These are phyloP conservation scores for Simmondsia chinensis DNA, from an alignment of 148 eudicot genomes.

Conservation along the genomic window DNA sequence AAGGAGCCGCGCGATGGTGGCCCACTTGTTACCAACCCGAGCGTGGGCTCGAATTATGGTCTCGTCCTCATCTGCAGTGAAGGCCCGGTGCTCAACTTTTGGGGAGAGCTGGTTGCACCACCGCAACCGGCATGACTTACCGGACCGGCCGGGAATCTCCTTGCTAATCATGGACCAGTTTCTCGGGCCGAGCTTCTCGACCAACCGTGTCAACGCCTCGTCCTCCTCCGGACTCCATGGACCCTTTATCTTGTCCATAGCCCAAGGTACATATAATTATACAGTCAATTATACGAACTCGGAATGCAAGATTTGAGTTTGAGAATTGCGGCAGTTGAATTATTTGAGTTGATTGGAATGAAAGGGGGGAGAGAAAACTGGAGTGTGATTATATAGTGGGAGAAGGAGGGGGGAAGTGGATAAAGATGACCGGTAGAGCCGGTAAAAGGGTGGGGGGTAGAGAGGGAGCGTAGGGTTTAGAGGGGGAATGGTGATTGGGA, in stretches of 20 bases:
- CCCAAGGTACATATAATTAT: too few relatives aligned
- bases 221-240: slow-evolving; percentile 97
- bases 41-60: slow-evolving; percentile 77
- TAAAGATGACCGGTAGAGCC: slow-evolving; percentile 18
- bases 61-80: slow-evolving; percentile 65
- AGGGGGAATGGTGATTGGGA: slow-evolving; percentile 33
- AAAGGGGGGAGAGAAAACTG: neutral
- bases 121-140: slow-evolving; percentile 70
- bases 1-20: slow-evolving; percentile 65
- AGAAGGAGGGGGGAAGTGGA: slow-evolving; percentile 1
- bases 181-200: slow-evolving; percentile 63
- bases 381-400: neutral
- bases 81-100: slow-evolving; percentile 73
- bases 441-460: slow-evolving; percentile 8
- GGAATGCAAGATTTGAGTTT: neutral
- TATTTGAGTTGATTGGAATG: slow-evolving; percentile 3
- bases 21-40: slow-evolving; percentile 86
- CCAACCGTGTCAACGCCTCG: slow-evolving; percentile 41
- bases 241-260: slow-evolving; percentile 73
- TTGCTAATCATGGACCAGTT: slow-evolving; percentile 88
- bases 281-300: too few relatives aligned
- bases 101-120: slow-evolving; percentile 97
- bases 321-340: neutral
- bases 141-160: slow-evolving; percentile 75
- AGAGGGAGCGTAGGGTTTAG: neutral